Evolutionary conservation across 2,329 filamentous ascomycete genomes (phyloP), one percentile per base, ranked within the genome.

Genomic region (Microthyrium microscopicum): DNA sequence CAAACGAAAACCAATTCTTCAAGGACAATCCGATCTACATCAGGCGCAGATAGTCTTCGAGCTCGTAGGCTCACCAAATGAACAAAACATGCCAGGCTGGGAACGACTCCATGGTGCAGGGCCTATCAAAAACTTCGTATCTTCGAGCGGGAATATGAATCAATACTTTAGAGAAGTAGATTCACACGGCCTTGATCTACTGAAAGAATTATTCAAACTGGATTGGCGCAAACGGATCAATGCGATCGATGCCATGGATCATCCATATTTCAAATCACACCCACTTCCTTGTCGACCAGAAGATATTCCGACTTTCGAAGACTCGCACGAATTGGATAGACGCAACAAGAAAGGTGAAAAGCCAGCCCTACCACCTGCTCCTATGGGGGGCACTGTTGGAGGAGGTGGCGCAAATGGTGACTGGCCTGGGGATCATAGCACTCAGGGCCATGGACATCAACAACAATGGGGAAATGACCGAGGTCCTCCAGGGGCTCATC

Each of bases 1-100:
- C 42, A 73, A 83, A 45, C 77, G 83, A 24, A 92, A 87, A 52
- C 89, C 89, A 0, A 95, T 98, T 34, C 66, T 98, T 27, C 72
- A 84, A 5, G 89, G 89, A 9, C 83, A 82, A 43, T 91, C 79
- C 45, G 89, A 98, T 49, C 58, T 72, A 5, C 77, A 94, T 48
- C 89, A 98, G 55, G 73, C 91, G 9, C 79, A 93, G 9, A 73
- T 93, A 29, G 95, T 98, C 38, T 98, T 92, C 57, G 81, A 85
- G 42, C 66, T 98, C 25, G 79, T 93, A 43, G 89, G 89, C 11
- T 78, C 82, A 1, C 89, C 89, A 1, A 93, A 69, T 1, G 83
- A 94, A 15, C 73, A 84, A 31, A 89, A 61, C 26, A 95, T 98
- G 89, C 89, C 89, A 2, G 81, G 82, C 5, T 98, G 84, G 80